Evolutionary conservation across 768 basidiomycete species (phyloP), one percentile per base, ranked within the genome.

Genomic region (Termitomyces sp.): DNA sequence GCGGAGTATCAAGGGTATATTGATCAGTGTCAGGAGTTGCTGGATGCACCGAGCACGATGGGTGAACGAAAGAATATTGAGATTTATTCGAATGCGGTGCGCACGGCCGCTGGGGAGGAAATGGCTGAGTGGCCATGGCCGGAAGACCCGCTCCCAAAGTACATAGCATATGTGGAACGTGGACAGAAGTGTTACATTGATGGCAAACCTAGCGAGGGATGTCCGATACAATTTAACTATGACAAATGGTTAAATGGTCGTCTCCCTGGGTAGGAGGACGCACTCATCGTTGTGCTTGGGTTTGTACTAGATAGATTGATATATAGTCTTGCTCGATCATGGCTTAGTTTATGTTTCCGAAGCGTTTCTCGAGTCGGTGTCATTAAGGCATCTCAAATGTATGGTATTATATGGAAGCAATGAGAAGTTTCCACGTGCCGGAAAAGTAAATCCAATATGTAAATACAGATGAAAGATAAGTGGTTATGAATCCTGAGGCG

Each of bases 1-100:
- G 72, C 76, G 0, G 89, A 92, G 65, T 93, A 92, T 68, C 80
- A 85, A 62, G 83, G 83, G 85, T 87, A 91, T 64, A 84, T 91
- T 61, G 85, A 87, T 63, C 87, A 90, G 64, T 85, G 79, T 59
- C 78, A 85, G 54, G 82, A 85, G 46, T 74, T 88, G 22, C 70
- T 84, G 35, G 81, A 84, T 58, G 75, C 80, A 2, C 80, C 82
- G 30, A 75, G 74, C 46, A 74, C 76, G 37, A 69, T 71, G 51
- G 77, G 77, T n/a, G 84, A 84, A 58, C 67, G 75, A 37, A 79
- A 81, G 62, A 83, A 87, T 56, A 67, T 84, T 32, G 76, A 80
- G 56, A 66, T 84, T 1, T 88, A 88, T 62, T 64, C 69, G 28
- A 68, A 66, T 17, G 78, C 82, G 26, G 73, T 87, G 21, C 73